These are phyloP conservation scores for Mesembryanthemum crystallinum DNA, from an alignment of 148 eudicot genomes.

Conservation along the genomic window DNA sequence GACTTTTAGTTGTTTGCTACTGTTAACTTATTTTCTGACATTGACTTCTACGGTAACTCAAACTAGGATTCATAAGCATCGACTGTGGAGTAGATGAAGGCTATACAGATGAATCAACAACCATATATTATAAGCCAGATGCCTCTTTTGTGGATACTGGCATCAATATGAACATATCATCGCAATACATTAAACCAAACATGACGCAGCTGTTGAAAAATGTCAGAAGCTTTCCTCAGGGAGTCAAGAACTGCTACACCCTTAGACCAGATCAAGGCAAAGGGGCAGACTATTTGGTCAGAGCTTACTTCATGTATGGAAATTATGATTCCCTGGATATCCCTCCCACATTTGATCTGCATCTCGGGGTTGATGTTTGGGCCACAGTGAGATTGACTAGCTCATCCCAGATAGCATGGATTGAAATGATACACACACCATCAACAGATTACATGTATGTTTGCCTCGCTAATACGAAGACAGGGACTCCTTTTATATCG, in stretches of 20 bases:
- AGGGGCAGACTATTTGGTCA: constrained; percentile 27
- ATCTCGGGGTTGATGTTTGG: constrained; percentile 40
- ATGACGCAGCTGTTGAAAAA: not conserved
- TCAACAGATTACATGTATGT: constrained; percentile 29
- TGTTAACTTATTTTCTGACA: too few relatives aligned
- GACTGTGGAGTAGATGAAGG: constrained; percentile 32
- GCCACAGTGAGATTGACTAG: not conserved
- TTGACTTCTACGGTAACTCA: not conserved
- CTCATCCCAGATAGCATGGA: not conserved
- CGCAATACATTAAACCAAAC: not conserved
- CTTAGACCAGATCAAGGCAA: constrained; percentile 19
- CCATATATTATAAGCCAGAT: constrained; percentile 31
- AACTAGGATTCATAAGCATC: constrained; percentile 37
- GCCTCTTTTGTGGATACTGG: constrained; percentile 22
- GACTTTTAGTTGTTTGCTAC: too few relatives aligned
- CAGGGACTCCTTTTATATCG: constrained; percentile 43
- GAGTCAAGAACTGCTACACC: constrained; percentile 43
- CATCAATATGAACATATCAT: constrained; percentile 7
- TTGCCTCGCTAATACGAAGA: constrained; percentile 33
- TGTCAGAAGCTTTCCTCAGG: constrained; percentile 42
- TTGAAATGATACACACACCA: constrained; percentile 33
- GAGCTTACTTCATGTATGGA: constrained; percentile 42
- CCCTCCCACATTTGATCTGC: constrained; percentile 31
- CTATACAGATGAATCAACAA: constrained; percentile 24
- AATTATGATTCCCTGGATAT: constrained; percentile 30